Base-by-base conservation (phyloP, 2,329 filamentous ascomycete species). In the Trichoderma oligosporum region DNA sequence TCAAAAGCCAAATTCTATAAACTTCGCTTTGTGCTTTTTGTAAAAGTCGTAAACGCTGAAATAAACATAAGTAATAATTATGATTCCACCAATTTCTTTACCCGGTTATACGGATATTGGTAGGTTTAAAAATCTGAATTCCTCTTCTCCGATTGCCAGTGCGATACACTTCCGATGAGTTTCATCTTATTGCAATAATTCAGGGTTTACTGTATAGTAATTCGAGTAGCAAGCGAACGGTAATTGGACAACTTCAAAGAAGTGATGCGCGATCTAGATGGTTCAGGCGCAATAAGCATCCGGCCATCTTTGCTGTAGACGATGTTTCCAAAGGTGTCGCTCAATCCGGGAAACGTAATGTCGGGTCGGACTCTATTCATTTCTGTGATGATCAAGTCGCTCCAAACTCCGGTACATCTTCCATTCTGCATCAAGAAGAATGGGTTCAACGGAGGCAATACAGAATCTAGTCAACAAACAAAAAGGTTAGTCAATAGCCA, bases 401-500 rank as follows among this genome's bases (percentile, higher is more conserved):
- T 90, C 88, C 87, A 91, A 2, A 91, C 79, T 4, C 88, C 88
- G 1, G 82, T 84, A 64, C 84, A 87, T 64, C 76, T 72, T 35
- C 81, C 80, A 45, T 83, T 76, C 31, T 78, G 74, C 39, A 90
- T 72, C 56, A 86, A 74, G 67, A 90, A 91, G 66, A 86, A 89
- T 0, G 88, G 88, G 64, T 91, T 90, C 4, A 90, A 73, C 1
- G 85, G 81, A 3, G 86, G 87, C 12, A 87, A 78, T 2, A 85
- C 82, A 2, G 86, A 88, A 66, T 91, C 87, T 85, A 27, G 8
- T 29, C 47, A 1, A 44, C 68, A 31, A 63, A 65, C 36, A 47
- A 11, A n/a, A n/a, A n/a, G n/a, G n/a, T n/a, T n/a, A n/a, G n/a
- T n/a, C n/a, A n/a, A n/a, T n/a, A n/a, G n/a, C n/a, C n/a, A n/a